Conservation (phyloP, 108 stramenopile species). For the Skeletonema marinoi region DNA sequence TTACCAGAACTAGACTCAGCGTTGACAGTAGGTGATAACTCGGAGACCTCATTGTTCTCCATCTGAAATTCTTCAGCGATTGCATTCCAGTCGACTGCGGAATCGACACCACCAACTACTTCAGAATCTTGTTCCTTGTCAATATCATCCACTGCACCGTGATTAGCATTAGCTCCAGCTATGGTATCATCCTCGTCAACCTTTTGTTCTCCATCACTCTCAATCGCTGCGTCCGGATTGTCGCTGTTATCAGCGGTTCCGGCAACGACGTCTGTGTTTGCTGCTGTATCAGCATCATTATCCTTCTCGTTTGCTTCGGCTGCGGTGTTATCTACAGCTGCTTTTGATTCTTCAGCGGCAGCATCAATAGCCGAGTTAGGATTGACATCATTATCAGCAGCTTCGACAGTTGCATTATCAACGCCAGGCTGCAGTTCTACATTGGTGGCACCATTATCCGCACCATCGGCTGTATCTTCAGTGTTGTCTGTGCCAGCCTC, state of each 20-base stretch:
- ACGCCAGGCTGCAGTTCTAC: neutral
- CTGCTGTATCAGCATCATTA: no score
- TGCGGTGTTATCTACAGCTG: no score
- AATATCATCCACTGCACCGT: neutral
- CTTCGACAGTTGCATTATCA: no score
- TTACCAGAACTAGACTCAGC: neutral
- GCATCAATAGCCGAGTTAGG: no score
- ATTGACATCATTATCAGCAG: no score
- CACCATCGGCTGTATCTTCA: no score
- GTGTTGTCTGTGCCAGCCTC: no score
- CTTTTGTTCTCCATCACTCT: neutral
- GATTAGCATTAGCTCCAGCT: neutral
- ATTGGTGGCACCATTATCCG: no score
- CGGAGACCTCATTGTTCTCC: neutral
- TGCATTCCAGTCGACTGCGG: neutral
- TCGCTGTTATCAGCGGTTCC: neutral
- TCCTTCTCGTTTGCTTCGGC: no score
- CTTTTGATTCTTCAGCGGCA: no score
- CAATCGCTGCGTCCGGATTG: neutral
- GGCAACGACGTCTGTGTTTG: neutral
- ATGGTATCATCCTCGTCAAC: neutral
- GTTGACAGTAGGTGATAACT: neutral
- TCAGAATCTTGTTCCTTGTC: neutral
- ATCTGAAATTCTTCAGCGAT: neutral
- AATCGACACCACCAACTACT: neutral